These are phyloP conservation scores for Hordeum pubiflorum DNA, from an alignment of 202 grass and related monocot species.

Conservation along the genomic window DNA sequence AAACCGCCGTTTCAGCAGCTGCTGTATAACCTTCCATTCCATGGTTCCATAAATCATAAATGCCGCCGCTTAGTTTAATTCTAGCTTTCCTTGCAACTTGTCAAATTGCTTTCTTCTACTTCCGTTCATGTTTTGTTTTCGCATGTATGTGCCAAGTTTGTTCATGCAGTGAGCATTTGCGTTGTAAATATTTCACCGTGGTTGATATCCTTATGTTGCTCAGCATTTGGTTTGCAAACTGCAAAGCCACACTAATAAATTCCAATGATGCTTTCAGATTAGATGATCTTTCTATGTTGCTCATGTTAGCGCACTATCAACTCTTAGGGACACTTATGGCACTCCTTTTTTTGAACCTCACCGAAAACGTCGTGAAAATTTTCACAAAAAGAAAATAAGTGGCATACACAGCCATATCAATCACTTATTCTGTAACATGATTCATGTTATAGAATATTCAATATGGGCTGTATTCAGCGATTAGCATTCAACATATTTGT, in stretches of 20 bases:
- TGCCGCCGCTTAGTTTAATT: neutral
- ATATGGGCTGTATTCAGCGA: no score
- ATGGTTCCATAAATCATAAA: neutral
- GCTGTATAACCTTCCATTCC: constrained; percentile 33
- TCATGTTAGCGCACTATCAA: neutral
- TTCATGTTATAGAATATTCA: no score
- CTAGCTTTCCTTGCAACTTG: neutral
- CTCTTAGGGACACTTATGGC: no score
- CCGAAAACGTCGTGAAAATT: no score
- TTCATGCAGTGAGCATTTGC: neutral
- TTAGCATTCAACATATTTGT: no score
- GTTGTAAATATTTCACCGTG: constrained; percentile 28
- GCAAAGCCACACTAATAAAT: neutral
- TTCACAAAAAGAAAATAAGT: no score
- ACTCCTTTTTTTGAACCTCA: no score
- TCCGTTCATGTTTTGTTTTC: neutral
- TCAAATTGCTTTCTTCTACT: neutral
- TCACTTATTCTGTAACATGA: no score
- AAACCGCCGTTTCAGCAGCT: constrained; percentile 31
- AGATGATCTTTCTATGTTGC: neutral
- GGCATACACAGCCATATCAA: no score
- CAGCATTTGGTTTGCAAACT: neutral
- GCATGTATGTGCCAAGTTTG: constrained; percentile 3
- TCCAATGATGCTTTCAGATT: neutral
- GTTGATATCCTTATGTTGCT: neutral